Base-by-base conservation (phyloP, 805 yeast species). In the Blastobotrys parvus region DNA sequence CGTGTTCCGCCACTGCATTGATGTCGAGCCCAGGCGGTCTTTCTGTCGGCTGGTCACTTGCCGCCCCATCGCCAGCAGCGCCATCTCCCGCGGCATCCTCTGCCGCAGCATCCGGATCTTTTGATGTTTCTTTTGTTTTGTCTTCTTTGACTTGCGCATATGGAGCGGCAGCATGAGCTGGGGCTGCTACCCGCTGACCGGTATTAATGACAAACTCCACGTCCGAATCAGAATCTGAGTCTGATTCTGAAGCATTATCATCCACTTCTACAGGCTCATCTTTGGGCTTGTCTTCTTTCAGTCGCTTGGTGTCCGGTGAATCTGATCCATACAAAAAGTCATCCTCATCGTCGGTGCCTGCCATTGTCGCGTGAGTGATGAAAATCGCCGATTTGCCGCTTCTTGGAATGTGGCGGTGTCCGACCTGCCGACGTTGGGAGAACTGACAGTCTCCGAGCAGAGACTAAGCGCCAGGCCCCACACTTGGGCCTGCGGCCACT, bases 181-280 rank as follows among this genome's bases (percentile, higher is more conserved):
- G 37, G 2, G 41, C 33, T 25, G 27, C 45, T 2, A 31, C 39
- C 34, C 29, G 33, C 30, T 48, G 51, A 7, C 63, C 64, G 1
- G 62, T 59, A 35, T 80, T 81, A 39, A 89, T 82, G 38, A 89
- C 82, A 57, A 90, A 83, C 61, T 89, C 96, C 29, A 89, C 75
- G 55, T 84, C 92, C 43, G 79, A 81, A 47, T 75, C 82, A 22
- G 44, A 44, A 55, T 84, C 92, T 17, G 51, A 42, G 18, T 51
- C 59, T n/a, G 69, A 65, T 35, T 70, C 77, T 10, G 64, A 56
- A 16, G 74, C 80, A 6, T 71, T 73, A 17, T 71, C 79, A 2
- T 64, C 75, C 2, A 67, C 74, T 2, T 59, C 71, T 17, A 64
- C 69, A 3, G 60, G 62, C 15, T 54, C 60, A 51, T 40, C 48